Base-by-base conservation (phyloP, 2,329 filamentous ascomycete genomes). In the Rosellinia necatrix region DNA sequence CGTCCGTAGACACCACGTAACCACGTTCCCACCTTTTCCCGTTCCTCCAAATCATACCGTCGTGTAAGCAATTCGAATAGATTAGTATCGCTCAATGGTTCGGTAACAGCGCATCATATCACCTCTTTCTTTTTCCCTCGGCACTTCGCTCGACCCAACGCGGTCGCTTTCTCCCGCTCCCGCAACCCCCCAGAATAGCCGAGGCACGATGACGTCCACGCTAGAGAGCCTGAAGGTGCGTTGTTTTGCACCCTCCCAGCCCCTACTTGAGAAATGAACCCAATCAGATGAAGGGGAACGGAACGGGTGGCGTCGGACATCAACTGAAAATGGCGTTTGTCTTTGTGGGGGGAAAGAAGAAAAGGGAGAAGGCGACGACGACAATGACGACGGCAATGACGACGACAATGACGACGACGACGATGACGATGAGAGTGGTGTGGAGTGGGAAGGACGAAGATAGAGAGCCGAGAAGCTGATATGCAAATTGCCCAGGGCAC, bases 401-500 rank as follows among this genome's bases (percentile, higher is more conserved):
- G 9, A 30, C 6, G 12, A 13, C n/a, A n/a, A n/a, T n/a, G 15
- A 54, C 10, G 13, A 19, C 3, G 4, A 47, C 2, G 10, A 35
- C 32, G 13, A 41, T 29, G 35, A 55, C 12, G 17, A 29, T 12
- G 47, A 6, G 24, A 6, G 40, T 19, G 9, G 22, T 6, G 12
- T 8, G 19, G 13, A 15, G 9, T 21, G 13, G 12, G 19, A 37
- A 38, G 25, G 2, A 47, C 15, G 13, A 32, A 13, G 21, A 17
- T 15, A 51, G n/a, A 40, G 38, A 27, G 21, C 15, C 17, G 17
- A 34, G 9, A 12, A 21, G 24, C 43, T 46, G 25, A 56, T 37
- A 44, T 34, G 25, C 37, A 43, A 54, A 59, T 32, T 22, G 35
- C 55, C 12, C 68, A 93, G 89, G 79, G 81, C 65, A 80, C 82